Percentiles rank a stretch among this genome's conserved stretches.
These are phyloP conservation scores for Parasarocladium wereldwijsianum DNA, from an alignment of 2,329 filamentous ascomycete species.

Conservation along the genomic window DNA sequence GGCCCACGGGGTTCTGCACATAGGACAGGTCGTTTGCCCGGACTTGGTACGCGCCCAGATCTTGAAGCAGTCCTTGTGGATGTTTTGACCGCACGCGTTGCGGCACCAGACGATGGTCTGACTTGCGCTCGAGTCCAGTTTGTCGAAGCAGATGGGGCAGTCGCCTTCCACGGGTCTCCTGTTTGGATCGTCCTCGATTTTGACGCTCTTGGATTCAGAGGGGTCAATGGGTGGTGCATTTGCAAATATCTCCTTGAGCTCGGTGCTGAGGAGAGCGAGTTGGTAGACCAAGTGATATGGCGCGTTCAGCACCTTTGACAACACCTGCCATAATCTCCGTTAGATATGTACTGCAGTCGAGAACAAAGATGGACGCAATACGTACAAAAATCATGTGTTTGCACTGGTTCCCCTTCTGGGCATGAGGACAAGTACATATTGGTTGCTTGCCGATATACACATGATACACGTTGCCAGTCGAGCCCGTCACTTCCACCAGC, in stretches of 20 bases:
- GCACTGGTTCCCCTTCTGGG: constrained; percentile 39
- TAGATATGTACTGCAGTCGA: neutral
- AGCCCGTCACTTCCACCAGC: constrained; percentile 42
- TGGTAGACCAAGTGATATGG: constrained; percentile 43
- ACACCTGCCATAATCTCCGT: constrained; percentile 21
- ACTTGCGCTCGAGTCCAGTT: constrained; percentile 18
- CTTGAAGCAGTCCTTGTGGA: constrained; percentile 37
- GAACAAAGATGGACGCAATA: neutral
- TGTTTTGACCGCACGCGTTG: constrained; percentile 38
- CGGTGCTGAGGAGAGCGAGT: constrained; percentile 40
- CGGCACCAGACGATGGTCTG: constrained; percentile 34
- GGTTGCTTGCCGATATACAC: constrained; percentile 37
- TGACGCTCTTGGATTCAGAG: neutral
- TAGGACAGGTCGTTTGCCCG: constrained; percentile 40
- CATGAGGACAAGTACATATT: constrained; percentile 41
- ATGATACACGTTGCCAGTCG: constrained; percentile 51
- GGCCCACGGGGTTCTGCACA: constrained; percentile 44
- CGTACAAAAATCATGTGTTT: constrained; percentile 48
- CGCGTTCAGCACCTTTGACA: constrained; percentile 44
- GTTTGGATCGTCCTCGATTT: constrained; percentile 16
- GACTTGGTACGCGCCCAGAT: constrained; percentile 36
- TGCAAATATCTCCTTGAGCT: constrained; percentile 44
- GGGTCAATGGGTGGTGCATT: constrained; percentile 31
- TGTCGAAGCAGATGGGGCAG: constrained; percentile 42
- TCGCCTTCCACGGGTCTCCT: constrained; percentile 37